A percentile compares a stretch with the other conserved stretches of the same genome.
Conservation (phyloP, 768 basidiomycete genomes). For the Leccinum obscurum region DNA sequence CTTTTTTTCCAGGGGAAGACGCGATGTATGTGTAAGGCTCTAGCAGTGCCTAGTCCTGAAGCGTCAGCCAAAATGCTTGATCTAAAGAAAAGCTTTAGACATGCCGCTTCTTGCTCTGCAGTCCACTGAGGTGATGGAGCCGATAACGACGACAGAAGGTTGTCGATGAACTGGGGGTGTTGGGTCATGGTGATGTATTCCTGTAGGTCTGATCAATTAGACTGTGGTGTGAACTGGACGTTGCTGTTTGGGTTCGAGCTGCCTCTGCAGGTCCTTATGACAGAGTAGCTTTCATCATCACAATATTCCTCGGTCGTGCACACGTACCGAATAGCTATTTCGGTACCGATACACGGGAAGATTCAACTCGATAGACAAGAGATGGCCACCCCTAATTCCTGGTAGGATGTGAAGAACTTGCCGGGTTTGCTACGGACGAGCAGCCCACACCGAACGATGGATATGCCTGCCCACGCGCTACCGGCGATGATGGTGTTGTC, state of each 20-base stretch:
- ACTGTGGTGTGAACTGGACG: background rate
- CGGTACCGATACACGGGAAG: background rate
- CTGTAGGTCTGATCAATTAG: background rate
- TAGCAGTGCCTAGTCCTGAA: conserved; percentile 49
- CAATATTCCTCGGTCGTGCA: background rate
- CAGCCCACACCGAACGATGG: too few relatives aligned
- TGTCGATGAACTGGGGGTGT: conserved; percentile 38
- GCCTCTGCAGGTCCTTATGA: background rate
- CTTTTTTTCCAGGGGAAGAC: conserved; percentile 87
- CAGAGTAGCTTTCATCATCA: background rate
- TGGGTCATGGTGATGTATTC: conserved; percentile 10
- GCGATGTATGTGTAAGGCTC: conserved; percentile 90
- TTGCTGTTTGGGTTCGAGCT: background rate
- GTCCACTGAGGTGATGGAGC: conserved; percentile 25
- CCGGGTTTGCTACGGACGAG: too few relatives aligned
- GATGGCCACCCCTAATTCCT: too few relatives aligned
- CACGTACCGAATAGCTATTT: background rate
- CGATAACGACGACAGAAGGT: conserved; percentile 34
- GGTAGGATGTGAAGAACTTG: too few relatives aligned
- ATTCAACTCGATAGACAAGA: too few relatives aligned
- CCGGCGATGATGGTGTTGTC: too few relatives aligned
- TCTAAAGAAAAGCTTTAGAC: background rate
- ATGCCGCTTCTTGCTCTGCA: conserved; percentile 25
- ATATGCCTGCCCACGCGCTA: too few relatives aligned
- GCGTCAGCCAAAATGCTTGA: background rate